Conservation (phyloP, 1,284 basidiomycete genomes). For the Hymenochaete sp. region DNA sequence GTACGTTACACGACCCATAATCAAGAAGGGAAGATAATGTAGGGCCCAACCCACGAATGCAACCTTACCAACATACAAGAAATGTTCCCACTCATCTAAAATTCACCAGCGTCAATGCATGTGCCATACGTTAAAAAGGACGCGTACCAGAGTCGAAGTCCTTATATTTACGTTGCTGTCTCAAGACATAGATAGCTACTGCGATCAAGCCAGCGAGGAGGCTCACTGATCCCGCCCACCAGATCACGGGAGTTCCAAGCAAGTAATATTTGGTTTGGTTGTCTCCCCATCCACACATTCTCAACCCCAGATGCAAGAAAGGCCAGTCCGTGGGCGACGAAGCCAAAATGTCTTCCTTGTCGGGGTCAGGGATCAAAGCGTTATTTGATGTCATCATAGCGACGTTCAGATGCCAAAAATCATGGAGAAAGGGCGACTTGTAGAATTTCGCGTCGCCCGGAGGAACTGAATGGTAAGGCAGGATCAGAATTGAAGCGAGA, state of each 20-base stretch:
- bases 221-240: slow-evolving; percentile 77
- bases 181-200: slow-evolving; percentile 66
- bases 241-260: slow-evolving; percentile 86
- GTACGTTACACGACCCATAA: slow-evolving; percentile 93
- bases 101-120: neutral
- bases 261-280: slow-evolving; percentile 88
- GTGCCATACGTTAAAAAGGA: neutral
- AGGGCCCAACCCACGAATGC: slow-evolving; percentile 89
- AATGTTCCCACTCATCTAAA: slow-evolving; percentile 85
- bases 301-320: slow-evolving; percentile 75
- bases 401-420: slow-evolving; percentile 98
- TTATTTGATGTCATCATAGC: slow-evolving; percentile 99
- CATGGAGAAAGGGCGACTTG: slow-evolving; percentile 86
- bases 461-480: slow-evolving; percentile 52
- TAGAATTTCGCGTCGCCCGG: slow-evolving; percentile 77
- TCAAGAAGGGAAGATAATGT: slow-evolving; percentile 88
- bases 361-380: slow-evolving; percentile 91
- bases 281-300: slow-evolving; percentile 98
- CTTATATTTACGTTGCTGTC: slow-evolving; percentile 81
- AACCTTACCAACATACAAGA: slow-evolving; percentile 87
- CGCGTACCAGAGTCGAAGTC: slow-evolving; percentile 82
- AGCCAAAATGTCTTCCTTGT: slow-evolving; percentile 96
- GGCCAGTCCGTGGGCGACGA: slow-evolving; percentile 94
- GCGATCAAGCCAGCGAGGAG: slow-evolving; percentile 50
- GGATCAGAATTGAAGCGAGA: neutral